Conservation (phyloP, 805 yeast species). For the Komagataella kurtzmanii region DNA sequence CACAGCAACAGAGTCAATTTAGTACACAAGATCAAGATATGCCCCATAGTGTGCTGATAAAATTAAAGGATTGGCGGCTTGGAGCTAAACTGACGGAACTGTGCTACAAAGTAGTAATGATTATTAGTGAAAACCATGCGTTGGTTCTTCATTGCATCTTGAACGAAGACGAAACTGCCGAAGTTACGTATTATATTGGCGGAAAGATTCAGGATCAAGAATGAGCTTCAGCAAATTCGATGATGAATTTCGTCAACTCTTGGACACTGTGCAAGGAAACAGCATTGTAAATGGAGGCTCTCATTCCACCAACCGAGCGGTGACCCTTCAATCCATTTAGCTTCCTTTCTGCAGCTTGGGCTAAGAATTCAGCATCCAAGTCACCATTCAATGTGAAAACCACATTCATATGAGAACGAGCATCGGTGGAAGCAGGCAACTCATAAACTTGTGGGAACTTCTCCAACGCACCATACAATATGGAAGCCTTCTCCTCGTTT, state of each 20-base stretch:
- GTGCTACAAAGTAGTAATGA: conserved; percentile 47
- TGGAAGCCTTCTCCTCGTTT: conserved; percentile 48
- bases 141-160: conserved; percentile 55
- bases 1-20: conserved; percentile 3
- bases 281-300: conserved; percentile 90
- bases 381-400: conserved; percentile 65
- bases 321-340: conserved; percentile 87
- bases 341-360: conserved; percentile 40
- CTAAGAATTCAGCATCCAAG: conserved; percentile 54
- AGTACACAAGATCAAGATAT: conserved; percentile 1
- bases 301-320: conserved; percentile 93
- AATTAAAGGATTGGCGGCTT: conserved; percentile 53
- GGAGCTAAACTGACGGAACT: conserved; percentile 48
- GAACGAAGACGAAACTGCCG: conserved; percentile 52
- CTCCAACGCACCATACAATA: conserved; percentile 56
- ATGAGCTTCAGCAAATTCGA: conserved; percentile 39
- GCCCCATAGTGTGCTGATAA: conserved; percentile 31
- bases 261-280: conserved; percentile 50
- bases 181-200: conserved; percentile 47
- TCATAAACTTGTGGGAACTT: conserved; percentile 49
- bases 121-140: conserved; percentile 42
- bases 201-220: conserved; percentile 14
- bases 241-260: conserved; percentile 40
- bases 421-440: conserved; percentile 47
- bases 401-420: conserved; percentile 84